A percentile compares a stretch with the other conserved stretches of the same genome.
These are phyloP conservation scores for Coprinopsis strossmayeri DNA, from an alignment of 768 basidiomycete species.

Conservation along the genomic window DNA sequence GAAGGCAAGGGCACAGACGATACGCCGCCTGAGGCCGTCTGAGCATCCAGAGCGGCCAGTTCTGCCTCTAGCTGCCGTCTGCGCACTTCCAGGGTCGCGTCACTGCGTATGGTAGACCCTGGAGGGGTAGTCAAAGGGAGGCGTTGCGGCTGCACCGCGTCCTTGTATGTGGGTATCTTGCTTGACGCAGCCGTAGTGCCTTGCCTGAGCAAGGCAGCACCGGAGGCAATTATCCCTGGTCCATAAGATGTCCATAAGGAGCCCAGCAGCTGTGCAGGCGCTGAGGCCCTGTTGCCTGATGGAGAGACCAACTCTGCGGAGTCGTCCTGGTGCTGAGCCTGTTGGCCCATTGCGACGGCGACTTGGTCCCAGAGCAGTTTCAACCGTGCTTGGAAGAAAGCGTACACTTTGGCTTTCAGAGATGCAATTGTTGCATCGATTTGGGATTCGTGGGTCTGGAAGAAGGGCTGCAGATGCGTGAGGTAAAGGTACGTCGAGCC, in stretches of 20 bases:
- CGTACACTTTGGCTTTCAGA: constrained; percentile 50
- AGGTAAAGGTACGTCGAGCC: constrained; percentile 85
- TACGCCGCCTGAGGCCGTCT: constrained; percentile 6
- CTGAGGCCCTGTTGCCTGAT: constrained; percentile 17
- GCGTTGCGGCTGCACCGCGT: constrained; percentile 17
- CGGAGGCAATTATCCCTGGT: constrained; percentile 61
- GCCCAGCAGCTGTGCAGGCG: constrained; percentile 58
- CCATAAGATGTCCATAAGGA: constrained; percentile 78
- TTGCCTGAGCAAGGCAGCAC: constrained; percentile 55
- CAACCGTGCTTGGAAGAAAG: constrained; percentile 58
- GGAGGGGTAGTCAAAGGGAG: constrained; percentile 18
- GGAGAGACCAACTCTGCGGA: background rate
- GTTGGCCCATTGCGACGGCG: constrained; percentile 41
- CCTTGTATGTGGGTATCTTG: constrained; percentile 10
- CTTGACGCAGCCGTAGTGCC: constrained; percentile 28
- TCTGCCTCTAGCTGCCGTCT: constrained; percentile 51
- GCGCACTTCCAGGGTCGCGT: constrained; percentile 31
- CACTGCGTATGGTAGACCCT: constrained; percentile 6
- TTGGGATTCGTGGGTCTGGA: constrained; percentile 73
- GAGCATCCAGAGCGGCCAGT: constrained; percentile 40
- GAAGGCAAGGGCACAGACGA: constrained; percentile 27
- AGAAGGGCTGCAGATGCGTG: constrained; percentile 75
- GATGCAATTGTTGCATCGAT: constrained; percentile 78
- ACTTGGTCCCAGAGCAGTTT: constrained; percentile 63
- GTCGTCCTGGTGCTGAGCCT: constrained; percentile 18